Conservation (phyloP, 805 yeast genomes). For the Ogataea philodendri region DNA sequence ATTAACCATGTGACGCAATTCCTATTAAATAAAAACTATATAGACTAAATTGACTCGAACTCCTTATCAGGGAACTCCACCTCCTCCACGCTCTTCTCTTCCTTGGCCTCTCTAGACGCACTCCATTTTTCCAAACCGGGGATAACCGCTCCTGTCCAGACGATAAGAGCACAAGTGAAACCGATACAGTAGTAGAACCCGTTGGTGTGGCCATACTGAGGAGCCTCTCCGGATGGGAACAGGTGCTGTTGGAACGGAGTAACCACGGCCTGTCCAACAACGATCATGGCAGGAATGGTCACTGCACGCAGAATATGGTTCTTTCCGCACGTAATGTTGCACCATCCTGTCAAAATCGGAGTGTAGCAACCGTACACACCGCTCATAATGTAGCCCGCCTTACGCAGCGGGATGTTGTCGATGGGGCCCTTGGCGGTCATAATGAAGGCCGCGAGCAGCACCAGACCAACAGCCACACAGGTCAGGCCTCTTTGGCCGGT, state of each 20-base stretch:
- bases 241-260: slow-evolving; percentile 32
- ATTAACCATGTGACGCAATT: slow-evolving; percentile 10
- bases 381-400: slow-evolving; percentile 25
- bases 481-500: slow-evolving; percentile 30
- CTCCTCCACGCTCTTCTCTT: not conserved
- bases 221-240: slow-evolving; percentile 35
- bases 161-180: slow-evolving; percentile 22
- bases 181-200: slow-evolving; percentile 30
- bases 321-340: slow-evolving; percentile 48
- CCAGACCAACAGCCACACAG: slow-evolving; percentile 44
- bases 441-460: slow-evolving; percentile 38
- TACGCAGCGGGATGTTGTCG: slow-evolving; percentile 19
- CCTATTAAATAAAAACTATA: slow-evolving; percentile 1
- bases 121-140: slow-evolving; percentile 22
- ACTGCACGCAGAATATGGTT: slow-evolving; percentile 28
- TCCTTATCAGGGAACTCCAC: slow-evolving; percentile 1
- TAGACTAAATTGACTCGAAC: not conserved
- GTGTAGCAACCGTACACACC: slow-evolving; percentile 48
- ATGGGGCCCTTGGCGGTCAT: slow-evolving; percentile 21
- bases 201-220: slow-evolving; percentile 26
- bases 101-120: slow-evolving; percentile 7
- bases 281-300: slow-evolving; percentile 29
- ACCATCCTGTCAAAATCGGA: slow-evolving; percentile 62
- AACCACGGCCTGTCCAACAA: slow-evolving; percentile 26
- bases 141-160: slow-evolving; percentile 26